phyloP scores from a whole-genome alignment of 148 eudicot genomes.

The Camellia lanceoleosa region DNA sequence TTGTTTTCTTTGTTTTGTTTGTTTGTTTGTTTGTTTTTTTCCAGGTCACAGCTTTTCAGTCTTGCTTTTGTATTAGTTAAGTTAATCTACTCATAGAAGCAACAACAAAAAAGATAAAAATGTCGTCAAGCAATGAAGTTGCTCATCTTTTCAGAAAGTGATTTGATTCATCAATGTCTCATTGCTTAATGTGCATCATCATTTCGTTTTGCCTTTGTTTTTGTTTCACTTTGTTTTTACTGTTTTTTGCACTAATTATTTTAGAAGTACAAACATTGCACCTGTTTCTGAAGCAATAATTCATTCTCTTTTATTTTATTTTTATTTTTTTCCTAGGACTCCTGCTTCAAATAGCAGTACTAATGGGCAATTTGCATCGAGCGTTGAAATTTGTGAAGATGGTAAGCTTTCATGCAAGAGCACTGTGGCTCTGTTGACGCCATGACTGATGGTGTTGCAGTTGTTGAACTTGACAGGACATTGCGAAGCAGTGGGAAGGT shows the following conservation, averaged over 20 bases:
- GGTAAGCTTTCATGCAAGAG: constrained; percentile 22
- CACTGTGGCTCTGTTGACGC: constrained; percentile 28
- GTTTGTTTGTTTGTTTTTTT: background rate
- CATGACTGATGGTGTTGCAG: constrained; percentile 27
- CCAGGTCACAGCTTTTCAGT: background rate
- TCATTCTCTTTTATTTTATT: background rate
- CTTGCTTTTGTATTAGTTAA: background rate
- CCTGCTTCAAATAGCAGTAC: constrained; percentile 25
- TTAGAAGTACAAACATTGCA: background rate
- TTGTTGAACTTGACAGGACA: constrained; percentile 22
- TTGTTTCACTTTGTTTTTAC: background rate
- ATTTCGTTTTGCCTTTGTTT: background rate
- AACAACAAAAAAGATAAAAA: background rate
- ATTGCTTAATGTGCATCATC: background rate
- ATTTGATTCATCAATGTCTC: background rate
- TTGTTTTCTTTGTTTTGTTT: background rate
- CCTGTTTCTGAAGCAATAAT: background rate
- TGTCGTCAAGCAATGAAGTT: background rate
- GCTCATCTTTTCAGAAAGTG: background rate
- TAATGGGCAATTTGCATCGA: no score
- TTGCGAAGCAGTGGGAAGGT: constrained; percentile 32
- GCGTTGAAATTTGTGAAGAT: no score
- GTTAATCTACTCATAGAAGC: background rate
- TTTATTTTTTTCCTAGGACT: constrained; percentile 28
- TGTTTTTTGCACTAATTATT: background rate